Base-by-base conservation (phyloP, 331 rosid genomes). In the Dryas integrifolia region DNA sequence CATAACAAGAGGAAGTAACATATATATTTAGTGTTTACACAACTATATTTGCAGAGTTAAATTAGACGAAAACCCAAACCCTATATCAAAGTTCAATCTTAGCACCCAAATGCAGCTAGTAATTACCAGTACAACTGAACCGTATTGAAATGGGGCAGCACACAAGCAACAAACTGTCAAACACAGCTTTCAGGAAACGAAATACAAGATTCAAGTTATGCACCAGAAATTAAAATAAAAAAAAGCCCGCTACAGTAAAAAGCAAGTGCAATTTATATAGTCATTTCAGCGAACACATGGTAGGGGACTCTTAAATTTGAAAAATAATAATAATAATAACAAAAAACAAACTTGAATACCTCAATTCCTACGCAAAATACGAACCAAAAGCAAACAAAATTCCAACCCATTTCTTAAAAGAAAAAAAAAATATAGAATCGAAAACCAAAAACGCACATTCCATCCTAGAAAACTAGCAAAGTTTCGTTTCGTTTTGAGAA, bases 211-310 rank as follows among this genome's bases (percentile, higher is more conserved):
- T 0, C 4, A 9, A 62, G 40, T 0, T 46, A 21, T 4, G 2
- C 47, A 9, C 7, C 16, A 10, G 43, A 7, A 30, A 47, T 61
- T 38, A 5, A 47, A 47, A 26, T 11, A 43, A 65, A 71, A 48
- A 30, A 30, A 30, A 30, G 35, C 35, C 35, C 35, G 35, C 35
- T 1, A 30, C 35, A 30, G 35, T 30, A 30, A 30, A 30, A 73
- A 35, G 52, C 44, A 50, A n/a, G 62, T 5, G 7, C 46, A 26
- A 15, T 24, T 15, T 10, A 5, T 12, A 46, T 3, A 3, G 9
- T 13, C 76, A 55, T 77, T 44, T 61, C 60, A 48, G 4, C 72
- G 6, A 70, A 44, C 60, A 70, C 24, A 46, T 62, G 76, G 57
- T 35, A n/a, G 12, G 71, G 43, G 55, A 62, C 57, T 68, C 40